These are phyloP conservation scores for Scedosporium minutisporum DNA, from an alignment of 2,329 filamentous ascomycete genomes.

Conservation along the genomic window DNA sequence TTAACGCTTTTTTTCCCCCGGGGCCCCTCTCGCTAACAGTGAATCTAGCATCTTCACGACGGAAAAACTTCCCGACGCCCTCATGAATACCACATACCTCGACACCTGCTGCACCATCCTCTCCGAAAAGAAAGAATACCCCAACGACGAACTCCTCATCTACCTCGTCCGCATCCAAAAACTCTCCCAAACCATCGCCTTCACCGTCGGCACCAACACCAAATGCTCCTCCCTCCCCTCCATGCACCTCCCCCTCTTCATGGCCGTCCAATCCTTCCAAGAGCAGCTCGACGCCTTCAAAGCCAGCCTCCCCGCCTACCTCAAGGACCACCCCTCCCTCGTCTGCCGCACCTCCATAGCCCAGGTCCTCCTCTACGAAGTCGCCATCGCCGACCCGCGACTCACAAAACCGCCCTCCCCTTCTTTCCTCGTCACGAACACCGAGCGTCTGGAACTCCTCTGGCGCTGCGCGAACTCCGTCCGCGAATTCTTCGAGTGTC, in stretches of 20 bases:
- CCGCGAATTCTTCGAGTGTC: constrained; percentile 27
- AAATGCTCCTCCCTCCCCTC: constrained; percentile 16
- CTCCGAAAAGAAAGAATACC: constrained; percentile 29
- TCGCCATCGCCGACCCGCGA: constrained; percentile 28
- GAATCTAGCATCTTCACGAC: constrained; percentile 25
- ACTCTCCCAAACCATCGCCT: constrained; percentile 35
- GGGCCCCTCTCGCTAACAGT: too few relatives aligned
- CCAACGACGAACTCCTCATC: constrained; percentile 33
- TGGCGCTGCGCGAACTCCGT: constrained; percentile 32
- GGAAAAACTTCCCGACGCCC: constrained; percentile 36
- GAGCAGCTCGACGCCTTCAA: constrained; percentile 32
- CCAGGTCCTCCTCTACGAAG: constrained; percentile 37
- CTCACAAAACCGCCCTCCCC: constrained; percentile 14
- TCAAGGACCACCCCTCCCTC: constrained; percentile 24
- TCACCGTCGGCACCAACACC: constrained; percentile 24
- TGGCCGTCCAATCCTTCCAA: constrained; percentile 33
- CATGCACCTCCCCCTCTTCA: constrained; percentile 28
- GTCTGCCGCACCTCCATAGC: constrained; percentile 31
- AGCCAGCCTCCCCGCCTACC: constrained; percentile 22
- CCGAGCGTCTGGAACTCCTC: constrained; percentile 34
- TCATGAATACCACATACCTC: constrained; percentile 36
- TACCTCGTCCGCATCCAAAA: constrained; percentile 38
- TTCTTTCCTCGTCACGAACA: constrained; percentile 20
- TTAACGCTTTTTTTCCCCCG: not conserved
- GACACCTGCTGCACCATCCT: constrained; percentile 33